These are phyloP conservation scores for Botrytis sinoallii DNA, from an alignment of 2,329 filamentous ascomycete genomes.

Conservation along the genomic window DNA sequence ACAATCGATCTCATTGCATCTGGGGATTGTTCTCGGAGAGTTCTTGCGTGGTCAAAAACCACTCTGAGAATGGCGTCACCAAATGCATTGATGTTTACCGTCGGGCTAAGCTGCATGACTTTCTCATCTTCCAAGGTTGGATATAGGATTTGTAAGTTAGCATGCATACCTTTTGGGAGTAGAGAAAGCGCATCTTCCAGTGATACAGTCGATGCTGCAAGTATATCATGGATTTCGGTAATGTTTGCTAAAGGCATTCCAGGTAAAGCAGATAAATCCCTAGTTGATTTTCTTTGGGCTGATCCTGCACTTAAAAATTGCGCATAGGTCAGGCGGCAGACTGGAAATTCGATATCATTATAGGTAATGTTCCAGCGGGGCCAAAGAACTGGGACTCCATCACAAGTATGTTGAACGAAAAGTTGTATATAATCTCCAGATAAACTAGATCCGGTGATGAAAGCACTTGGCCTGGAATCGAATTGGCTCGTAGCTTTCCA, in stretches of 20 bases:
- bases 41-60: slow-evolving; percentile 86
- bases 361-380: slow-evolving; percentile 78
- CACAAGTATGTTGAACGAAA: slow-evolving; percentile 87
- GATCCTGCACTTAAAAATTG: slow-evolving; percentile 57
- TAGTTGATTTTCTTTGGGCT: slow-evolving; percentile 32
- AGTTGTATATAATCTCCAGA: slow-evolving; percentile 93
- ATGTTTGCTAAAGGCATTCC: slow-evolving; percentile 52
- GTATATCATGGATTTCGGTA: slow-evolving; percentile 65
- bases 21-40: slow-evolving; percentile 61
- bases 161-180: slow-evolving; percentile 75
- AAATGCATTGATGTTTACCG: slow-evolving; percentile 79
- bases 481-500: slow-evolving; percentile 98
- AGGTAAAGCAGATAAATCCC: slow-evolving; percentile 44
- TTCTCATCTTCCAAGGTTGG: slow-evolving; percentile 74
- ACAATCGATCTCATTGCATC: slow-evolving; percentile 81
- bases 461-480: slow-evolving; percentile 77
- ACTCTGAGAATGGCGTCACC: slow-evolving; percentile 79
- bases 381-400: slow-evolving; percentile 83
- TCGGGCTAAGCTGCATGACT: slow-evolving; percentile 65
- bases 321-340: slow-evolving; percentile 72
- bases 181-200: slow-evolving; percentile 72
- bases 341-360: slow-evolving; percentile 74
- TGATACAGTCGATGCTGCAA: slow-evolving; percentile 75
- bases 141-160: slow-evolving; percentile 91
- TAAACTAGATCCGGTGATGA: slow-evolving; percentile 91